A percentile compares a stretch with the other conserved stretches of the same genome.
phyloP scores from a whole-genome alignment of 257 asterid species.

The Capsicum baccatum region DNA sequence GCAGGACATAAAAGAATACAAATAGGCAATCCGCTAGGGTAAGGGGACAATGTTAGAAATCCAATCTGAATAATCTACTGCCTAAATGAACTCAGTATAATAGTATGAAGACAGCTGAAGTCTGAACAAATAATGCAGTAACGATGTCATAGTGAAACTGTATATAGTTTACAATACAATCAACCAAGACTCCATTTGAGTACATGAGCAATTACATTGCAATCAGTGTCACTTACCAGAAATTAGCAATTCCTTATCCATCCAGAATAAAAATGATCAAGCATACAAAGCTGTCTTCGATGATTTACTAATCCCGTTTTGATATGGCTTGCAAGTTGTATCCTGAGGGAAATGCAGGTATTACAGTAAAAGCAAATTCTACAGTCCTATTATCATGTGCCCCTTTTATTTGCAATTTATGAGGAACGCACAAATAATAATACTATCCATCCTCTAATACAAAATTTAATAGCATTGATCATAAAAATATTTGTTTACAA shows the following conservation, averaged over 20 bases:
- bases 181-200: slow-evolving; percentile 22
- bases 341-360: slow-evolving; percentile 46
- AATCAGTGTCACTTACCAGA: slow-evolving; percentile 25
- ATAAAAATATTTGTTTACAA: neutral
- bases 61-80: neutral
- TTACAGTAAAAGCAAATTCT: slow-evolving; percentile 36
- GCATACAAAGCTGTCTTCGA: slow-evolving; percentile 46
- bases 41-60: neutral
- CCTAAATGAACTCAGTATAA: neutral
- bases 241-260: slow-evolving; percentile 20
- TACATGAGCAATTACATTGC: slow-evolving; percentile 15
- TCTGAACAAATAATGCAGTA: neutral
- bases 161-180: slow-evolving; percentile 5
- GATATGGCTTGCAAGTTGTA: slow-evolving; percentile 45
- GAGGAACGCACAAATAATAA: neutral
- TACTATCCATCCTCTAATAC: neutral
- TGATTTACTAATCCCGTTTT: slow-evolving; percentile 43
- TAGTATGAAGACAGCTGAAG: neutral
- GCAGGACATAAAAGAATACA: neutral
- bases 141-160: neutral
- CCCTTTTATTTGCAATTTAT: slow-evolving; percentile 12
- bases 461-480: neutral
- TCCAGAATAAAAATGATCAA: slow-evolving; percentile 25
- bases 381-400: slow-evolving; percentile 16
- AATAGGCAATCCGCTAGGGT: neutral